Evolutionary conservation across 2,329 filamentous ascomycete genomes (phyloP).

Genomic region (Aspergillus fructus): DNA sequence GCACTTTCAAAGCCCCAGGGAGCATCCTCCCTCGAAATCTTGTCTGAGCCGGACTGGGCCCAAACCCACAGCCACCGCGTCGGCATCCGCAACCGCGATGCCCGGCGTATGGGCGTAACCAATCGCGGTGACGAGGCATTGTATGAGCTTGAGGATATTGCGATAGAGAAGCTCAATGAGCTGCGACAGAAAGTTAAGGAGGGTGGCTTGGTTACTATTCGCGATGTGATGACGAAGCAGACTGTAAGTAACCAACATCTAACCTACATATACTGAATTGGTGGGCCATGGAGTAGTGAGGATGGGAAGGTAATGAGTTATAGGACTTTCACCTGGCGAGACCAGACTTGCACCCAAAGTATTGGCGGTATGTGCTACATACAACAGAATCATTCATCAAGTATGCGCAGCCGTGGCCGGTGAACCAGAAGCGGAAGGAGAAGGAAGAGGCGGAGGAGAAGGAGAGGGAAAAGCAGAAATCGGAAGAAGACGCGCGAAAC

Average conservation of each 20-base stretch:
- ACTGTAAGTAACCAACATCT: neutral
- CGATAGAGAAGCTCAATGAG: constrained; percentile 25
- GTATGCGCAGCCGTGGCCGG: constrained; percentile 49
- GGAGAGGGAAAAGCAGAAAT: constrained; percentile 9
- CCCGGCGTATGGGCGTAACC: neutral
- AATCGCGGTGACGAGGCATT: constrained; percentile 4
- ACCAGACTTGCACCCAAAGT: constrained; percentile 45
- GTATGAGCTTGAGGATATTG: constrained; percentile 20
- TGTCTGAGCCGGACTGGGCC: constrained; percentile 2
- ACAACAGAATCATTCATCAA: constrained; percentile 52
- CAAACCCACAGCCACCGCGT: neutral
- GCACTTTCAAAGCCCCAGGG: neutral
- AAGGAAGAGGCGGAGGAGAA: constrained; percentile 19
- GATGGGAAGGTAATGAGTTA: neutral
- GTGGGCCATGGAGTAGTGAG: neutral
- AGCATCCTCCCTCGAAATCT: neutral
- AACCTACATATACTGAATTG: too few relatives aligned
- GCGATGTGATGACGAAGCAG: constrained; percentile 27
- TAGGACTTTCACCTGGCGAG: constrained; percentile 47
- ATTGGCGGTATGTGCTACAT: constrained; percentile 53
- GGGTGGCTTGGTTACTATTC: constrained; percentile 26
- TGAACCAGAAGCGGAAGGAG: constrained; percentile 44
- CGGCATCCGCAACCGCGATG: neutral
- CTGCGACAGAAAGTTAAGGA: constrained; percentile 24
- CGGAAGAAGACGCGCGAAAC: constrained; percentile 17